Evolutionary conservation across 805 yeast species (phyloP).

Genomic region (Sungouiella thailandica): DNA sequence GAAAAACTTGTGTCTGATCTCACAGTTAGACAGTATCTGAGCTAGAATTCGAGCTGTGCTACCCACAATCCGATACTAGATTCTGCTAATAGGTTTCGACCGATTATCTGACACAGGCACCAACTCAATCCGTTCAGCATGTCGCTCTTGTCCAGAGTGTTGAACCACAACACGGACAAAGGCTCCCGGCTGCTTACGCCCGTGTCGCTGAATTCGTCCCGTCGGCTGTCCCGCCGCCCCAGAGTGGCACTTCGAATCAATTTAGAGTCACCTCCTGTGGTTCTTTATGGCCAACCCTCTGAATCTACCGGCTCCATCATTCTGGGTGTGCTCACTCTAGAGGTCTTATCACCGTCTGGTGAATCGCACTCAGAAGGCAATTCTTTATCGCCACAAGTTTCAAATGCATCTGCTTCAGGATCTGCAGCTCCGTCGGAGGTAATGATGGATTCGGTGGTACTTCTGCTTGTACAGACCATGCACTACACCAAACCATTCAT

Average conservation of each 20-base stretch:
- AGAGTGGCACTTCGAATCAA: conserved; percentile 50
- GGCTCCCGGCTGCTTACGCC: conserved; percentile 2
- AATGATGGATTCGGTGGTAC: conserved; percentile 51
- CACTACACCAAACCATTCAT: conserved; percentile 62
- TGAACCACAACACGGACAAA: conserved; percentile 16
- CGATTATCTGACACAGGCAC: too few species aligned
- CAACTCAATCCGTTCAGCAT: too few species aligned
- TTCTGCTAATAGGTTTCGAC: too few species aligned
- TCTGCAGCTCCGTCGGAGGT: conserved; percentile 32
- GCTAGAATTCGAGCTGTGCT: too few species aligned
- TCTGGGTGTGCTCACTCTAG: conserved; percentile 68
- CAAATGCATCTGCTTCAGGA: conserved; percentile 1
- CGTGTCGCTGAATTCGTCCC: conserved; percentile 1
- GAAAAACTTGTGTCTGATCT: too few species aligned
- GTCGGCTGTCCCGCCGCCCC: conserved; percentile 1
- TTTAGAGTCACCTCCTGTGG: conserved; percentile 88
- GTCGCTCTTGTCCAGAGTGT: conserved; percentile 21
- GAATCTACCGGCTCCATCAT: conserved; percentile 84
- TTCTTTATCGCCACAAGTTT: too few species aligned
- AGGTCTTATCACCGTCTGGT: conserved; percentile 13
- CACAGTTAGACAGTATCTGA: too few species aligned
- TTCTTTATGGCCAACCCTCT: conserved; percentile 71
- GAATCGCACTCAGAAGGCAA: too few species aligned
- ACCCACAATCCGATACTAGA: too few species aligned
- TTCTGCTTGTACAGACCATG: conserved; percentile 70